These are phyloP conservation scores for Paraconiothyrium brasiliense DNA, from an alignment of 2,329 filamentous ascomycete species.

Conservation along the genomic window DNA sequence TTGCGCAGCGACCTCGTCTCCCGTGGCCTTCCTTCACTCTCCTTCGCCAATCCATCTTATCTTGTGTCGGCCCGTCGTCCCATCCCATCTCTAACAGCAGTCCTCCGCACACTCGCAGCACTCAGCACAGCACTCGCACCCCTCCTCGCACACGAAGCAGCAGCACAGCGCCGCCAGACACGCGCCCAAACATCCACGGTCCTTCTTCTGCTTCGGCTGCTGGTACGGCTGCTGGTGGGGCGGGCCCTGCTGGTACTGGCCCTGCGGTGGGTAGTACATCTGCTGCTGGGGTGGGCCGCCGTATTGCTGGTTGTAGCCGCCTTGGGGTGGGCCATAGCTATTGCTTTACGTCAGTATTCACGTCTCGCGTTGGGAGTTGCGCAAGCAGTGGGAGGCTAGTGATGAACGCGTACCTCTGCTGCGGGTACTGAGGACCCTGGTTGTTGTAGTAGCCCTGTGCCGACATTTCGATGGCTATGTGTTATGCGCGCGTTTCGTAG, in stretches of 20 bases:
- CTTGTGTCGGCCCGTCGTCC: not conserved
- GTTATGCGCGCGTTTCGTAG: not conserved
- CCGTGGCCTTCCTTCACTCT: too few relatives aligned
- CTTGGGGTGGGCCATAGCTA: slow-evolving; percentile 31
- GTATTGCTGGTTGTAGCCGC: slow-evolving; percentile 14
- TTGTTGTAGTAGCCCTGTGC: slow-evolving; percentile 51
- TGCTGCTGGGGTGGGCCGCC: slow-evolving; percentile 37
- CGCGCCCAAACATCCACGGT: slow-evolving; percentile 34
- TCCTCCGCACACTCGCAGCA: slow-evolving; percentile 59
- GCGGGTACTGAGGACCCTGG: slow-evolving; percentile 49
- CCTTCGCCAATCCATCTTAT: not conserved
- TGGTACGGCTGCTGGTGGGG: slow-evolving; percentile 61
- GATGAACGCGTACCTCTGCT: slow-evolving; percentile 36
- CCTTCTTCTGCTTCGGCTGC: slow-evolving; percentile 56
- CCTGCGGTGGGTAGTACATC: slow-evolving; percentile 40
- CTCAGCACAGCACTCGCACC: slow-evolving; percentile 71
- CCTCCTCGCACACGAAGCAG: slow-evolving; percentile 71
- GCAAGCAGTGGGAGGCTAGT: too few relatives aligned
- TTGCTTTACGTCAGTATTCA: not conserved
- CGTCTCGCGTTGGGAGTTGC: not conserved
- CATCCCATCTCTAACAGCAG: slow-evolving; percentile 32
- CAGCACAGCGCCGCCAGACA: slow-evolving; percentile 62
- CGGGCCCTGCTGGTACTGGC: slow-evolving; percentile 59
- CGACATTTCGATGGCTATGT: slow-evolving; percentile 37
- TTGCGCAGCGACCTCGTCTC: not conserved